Conservation (phyloP, 768 basidiomycete genomes). For the Mycena pura region DNA sequence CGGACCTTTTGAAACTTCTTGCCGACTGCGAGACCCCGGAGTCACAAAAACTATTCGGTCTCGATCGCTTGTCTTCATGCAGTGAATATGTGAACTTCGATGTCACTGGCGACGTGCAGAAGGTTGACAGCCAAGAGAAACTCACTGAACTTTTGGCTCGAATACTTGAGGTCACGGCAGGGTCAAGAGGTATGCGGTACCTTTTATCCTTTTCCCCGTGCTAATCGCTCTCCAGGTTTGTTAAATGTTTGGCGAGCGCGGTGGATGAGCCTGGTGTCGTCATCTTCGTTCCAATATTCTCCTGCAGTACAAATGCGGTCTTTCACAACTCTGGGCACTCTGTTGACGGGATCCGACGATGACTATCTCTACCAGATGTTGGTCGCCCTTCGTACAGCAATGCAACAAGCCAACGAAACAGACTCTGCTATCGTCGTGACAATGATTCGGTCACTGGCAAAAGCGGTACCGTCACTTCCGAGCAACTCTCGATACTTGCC, state of each 20-base stretch:
- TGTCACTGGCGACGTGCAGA: constrained; percentile 56
- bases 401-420: constrained; percentile 69
- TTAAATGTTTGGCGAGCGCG: constrained; percentile 91
- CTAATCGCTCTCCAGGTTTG: constrained; percentile 52
- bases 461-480: constrained; percentile 74
- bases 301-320: constrained; percentile 89
- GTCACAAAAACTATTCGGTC: constrained; percentile 75
- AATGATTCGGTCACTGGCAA: constrained; percentile 88
- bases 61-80: constrained; percentile 64
- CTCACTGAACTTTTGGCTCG: constrained; percentile 68
- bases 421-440: constrained; percentile 79
- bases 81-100: constrained; percentile 74
- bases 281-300: constrained; percentile 89
- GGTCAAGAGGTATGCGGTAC: constrained; percentile 64
- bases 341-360: constrained; percentile 90
- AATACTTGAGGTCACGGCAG: constrained; percentile 68
- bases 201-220: neutral
- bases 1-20: constrained; percentile 68
- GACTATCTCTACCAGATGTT: constrained; percentile 94
- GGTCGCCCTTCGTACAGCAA: constrained; percentile 79
- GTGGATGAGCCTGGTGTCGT: constrained; percentile 90
- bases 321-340: constrained; percentile 81
- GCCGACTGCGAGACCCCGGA: constrained; percentile 63
- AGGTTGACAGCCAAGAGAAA: constrained; percentile 70
- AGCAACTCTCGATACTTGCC: constrained; percentile 74